Conservation (phyloP, 805 yeast genomes). For the Yamadazyma scolyti region DNA sequence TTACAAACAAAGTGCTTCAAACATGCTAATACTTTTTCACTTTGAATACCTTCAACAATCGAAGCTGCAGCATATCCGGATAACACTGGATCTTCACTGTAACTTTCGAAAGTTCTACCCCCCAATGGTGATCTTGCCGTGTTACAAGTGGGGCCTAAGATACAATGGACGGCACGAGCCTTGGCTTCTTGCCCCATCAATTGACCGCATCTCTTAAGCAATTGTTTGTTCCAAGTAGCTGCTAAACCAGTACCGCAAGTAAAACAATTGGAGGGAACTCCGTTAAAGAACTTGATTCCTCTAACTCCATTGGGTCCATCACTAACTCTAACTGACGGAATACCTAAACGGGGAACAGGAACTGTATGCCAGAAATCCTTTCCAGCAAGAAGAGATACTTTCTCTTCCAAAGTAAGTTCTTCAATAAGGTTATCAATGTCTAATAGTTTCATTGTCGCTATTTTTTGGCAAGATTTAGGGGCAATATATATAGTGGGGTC, state of each 20-base stretch:
- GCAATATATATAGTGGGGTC: neutral
- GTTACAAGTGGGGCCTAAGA: constrained; percentile 41
- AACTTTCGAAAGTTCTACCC: constrained; percentile 62
- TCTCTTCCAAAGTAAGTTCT: constrained; percentile 31
- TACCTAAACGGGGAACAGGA: constrained; percentile 34
- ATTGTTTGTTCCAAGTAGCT: constrained; percentile 50
- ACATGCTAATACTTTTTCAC: constrained; percentile 48
- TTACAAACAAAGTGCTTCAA: constrained; percentile 63
- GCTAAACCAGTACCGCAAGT: constrained; percentile 63
- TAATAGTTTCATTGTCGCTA: constrained; percentile 7
- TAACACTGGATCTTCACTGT: constrained; percentile 57
- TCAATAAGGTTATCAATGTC: constrained; percentile 27
- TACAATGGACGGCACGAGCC: constrained; percentile 46
- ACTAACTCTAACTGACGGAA: constrained; percentile 46
- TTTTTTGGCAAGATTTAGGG: neutral
- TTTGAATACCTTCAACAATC: constrained; percentile 53
- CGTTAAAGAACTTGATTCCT: constrained; percentile 52
- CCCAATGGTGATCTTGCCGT: constrained; percentile 57
- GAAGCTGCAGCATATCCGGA: constrained; percentile 46
- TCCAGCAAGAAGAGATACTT: constrained; percentile 35
- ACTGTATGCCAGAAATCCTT: constrained; percentile 50
- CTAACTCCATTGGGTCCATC: constrained; percentile 68
- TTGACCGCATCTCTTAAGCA: constrained; percentile 47
- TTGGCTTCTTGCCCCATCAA: constrained; percentile 54
- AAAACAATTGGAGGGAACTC: constrained; percentile 53